phyloP scores from a whole-genome alignment of 140 eudicot species.

The Anethum foeniculum region DNA sequence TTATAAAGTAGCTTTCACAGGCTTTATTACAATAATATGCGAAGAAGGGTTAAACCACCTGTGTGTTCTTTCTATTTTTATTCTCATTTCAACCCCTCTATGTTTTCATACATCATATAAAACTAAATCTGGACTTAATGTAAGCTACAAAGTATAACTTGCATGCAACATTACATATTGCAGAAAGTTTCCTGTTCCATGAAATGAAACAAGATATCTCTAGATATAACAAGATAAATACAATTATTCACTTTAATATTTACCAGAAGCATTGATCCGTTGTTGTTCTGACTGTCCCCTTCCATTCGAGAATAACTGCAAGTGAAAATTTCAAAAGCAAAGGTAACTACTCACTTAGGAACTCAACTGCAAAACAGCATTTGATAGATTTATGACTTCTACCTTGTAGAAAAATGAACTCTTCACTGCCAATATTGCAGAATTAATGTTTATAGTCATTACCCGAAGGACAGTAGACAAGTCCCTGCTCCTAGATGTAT shows the following conservation, averaged over 20 bases:
- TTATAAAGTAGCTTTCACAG: no score
- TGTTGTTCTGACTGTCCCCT: slow-evolving; percentile 43
- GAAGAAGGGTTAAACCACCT: no score
- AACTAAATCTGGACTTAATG: no score
- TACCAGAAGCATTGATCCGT: slow-evolving; percentile 52
- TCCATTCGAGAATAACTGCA: slow-evolving; percentile 67
- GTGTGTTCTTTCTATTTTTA: no score
- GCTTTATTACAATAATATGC: no score
- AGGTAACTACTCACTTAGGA: not conserved
- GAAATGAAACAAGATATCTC: not conserved
- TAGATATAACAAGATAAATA: not conserved
- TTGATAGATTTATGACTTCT: slow-evolving; percentile 1
- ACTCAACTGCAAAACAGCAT: not conserved
- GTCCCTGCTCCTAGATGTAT: slow-evolving; percentile 33
- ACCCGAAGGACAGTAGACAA: slow-evolving; percentile 28
- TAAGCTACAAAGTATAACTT: no score
- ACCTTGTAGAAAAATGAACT: slow-evolving; percentile 78
- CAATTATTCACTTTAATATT: not conserved
- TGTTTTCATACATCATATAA: no score
- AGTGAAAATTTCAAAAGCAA: slow-evolving; percentile 9
- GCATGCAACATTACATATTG: not conserved
- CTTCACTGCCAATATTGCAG: slow-evolving; percentile 73
- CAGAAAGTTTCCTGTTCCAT: not conserved
- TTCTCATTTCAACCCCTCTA: no score
- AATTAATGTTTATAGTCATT: slow-evolving; percentile 56